Evolutionary conservation across 495 filamentous ascomycete genomes (phyloP), one percentile per base, ranked within the genome.

Genomic region (Melanomma pulvis-pyrius): DNA sequence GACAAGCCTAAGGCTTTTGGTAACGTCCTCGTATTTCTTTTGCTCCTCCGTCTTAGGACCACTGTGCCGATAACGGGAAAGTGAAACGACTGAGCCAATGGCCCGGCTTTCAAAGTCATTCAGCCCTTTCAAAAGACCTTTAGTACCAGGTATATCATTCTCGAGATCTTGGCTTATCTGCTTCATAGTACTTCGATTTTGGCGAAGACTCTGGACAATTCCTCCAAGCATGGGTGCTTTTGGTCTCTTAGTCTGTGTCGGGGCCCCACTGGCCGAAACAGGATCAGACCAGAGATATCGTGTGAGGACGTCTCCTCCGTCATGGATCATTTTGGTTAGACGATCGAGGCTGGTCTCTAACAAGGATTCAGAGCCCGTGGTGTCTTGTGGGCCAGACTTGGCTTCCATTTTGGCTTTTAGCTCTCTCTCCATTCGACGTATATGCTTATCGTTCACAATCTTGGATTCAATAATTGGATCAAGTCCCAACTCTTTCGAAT

Each of bases 251-350:
- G 2, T 48, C 6, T 7, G 44, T 17, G 11, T 49, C 54, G 9
- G 8, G 4, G 4, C 17, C 4, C 13, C 39, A 44, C n/a, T n/a
- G n/a, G 13, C 62, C n/a, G 49, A 54, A 17, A 59, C 32, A 12
- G 64, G 64, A 21, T 67, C 64, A 5, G 30, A 30, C 64, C 64
- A 67, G 32, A 67, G 57, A 50, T 67, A 46, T 29, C 50, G 28
- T 12, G 24, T 26, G 24, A 68, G 26, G 2, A 30, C 25, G 48
- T 63, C 58, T 2, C 59, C 52, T 1, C 59, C 53, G 29, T 44
- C 36, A 24, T 68, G 48, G 6, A 67, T 6, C 64, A 58, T 61
- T 30, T 51, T 54, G 1, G 52, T 57, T 32, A 68, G 52, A 15
- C 47, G 50, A 29, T 63, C 59, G 2, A 63, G 6, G 29, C 65